Evolutionary conservation across 148 eudicot species (phyloP).

Genomic region (Cornus suecica): DNA sequence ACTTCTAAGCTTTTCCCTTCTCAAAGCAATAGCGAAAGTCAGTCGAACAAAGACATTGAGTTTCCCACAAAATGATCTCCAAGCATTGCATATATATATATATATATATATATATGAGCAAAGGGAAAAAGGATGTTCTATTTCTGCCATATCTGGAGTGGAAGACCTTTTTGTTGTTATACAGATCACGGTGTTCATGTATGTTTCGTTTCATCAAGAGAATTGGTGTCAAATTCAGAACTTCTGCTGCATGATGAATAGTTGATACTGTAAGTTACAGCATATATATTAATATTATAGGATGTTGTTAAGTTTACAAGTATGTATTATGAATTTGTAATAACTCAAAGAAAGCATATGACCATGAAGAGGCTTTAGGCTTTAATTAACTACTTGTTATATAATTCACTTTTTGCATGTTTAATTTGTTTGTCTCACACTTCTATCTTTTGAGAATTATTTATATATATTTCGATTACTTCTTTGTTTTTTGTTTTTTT

Average conservation of each 20-base stretch:
- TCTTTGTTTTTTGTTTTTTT: too few species aligned
- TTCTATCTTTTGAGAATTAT: too few species aligned
- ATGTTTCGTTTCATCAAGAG: not conserved
- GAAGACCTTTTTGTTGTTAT: not conserved
- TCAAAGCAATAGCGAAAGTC: slow-evolving; percentile 10
- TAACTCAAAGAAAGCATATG: not conserved
- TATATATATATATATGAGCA: not conserved
- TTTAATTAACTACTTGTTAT: not conserved
- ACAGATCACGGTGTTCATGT: not conserved
- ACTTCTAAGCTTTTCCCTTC: slow-evolving; percentile 14
- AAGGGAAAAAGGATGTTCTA: not conserved
- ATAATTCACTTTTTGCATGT: too few species aligned
- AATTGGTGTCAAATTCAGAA: not conserved
- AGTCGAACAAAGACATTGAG: slow-evolving; percentile 17
- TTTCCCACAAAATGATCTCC: slow-evolving; percentile 14
- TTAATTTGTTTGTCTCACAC: too few species aligned
- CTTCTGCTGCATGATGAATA: not conserved
- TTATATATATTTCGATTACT: too few species aligned
- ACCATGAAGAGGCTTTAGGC: not conserved
- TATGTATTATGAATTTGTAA: not conserved
- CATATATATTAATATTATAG: not conserved
- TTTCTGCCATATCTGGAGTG: not conserved
- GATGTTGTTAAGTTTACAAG: not conserved
- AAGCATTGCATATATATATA: not conserved
- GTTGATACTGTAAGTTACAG: not conserved